These are phyloP conservation scores for Microbotryum scabiosae DNA, from an alignment of 1,284 basidiomycete genomes.

Conservation along the genomic window DNA sequence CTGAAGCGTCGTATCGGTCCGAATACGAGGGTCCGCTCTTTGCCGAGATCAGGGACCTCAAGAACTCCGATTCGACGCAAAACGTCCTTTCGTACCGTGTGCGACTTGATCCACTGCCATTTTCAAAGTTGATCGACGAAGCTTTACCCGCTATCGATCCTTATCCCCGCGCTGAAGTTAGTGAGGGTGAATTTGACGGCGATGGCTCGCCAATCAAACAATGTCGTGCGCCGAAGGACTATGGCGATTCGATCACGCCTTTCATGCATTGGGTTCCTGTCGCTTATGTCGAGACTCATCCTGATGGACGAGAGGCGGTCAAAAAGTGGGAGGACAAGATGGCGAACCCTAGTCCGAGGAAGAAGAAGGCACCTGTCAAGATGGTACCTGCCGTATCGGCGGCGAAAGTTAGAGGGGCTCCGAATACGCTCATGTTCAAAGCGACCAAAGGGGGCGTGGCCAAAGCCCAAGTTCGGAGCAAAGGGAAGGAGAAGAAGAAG, in stretches of 20 bases:
- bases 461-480: too few relatives aligned
- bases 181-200: not conserved
- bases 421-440: too few relatives aligned
- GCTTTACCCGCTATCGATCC: conserved; percentile 10
- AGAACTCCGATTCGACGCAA: conserved; percentile 8
- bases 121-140: not conserved
- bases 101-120: conserved; percentile 8
- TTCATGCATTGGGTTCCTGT: conserved; percentile 15
- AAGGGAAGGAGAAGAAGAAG: too few relatives aligned
- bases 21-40: too few relatives aligned
- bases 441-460: too few relatives aligned
- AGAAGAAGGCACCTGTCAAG: not conserved
- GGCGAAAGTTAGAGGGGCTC: too few relatives aligned
- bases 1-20: too few relatives aligned
- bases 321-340: not conserved
- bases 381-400: too few relatives aligned
- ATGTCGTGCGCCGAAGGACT: not conserved
- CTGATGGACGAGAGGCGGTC: not conserved
- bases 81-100: conserved; percentile 15
- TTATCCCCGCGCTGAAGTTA: not conserved
- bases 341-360: not conserved
- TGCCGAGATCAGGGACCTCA: conserved; percentile 4
- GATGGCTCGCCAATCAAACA: not conserved
- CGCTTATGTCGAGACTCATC: not conserved
- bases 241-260: not conserved